Conservation (phyloP, 768 basidiomycete species). For the Pseudohyphozyma bogoriensis region DNA sequence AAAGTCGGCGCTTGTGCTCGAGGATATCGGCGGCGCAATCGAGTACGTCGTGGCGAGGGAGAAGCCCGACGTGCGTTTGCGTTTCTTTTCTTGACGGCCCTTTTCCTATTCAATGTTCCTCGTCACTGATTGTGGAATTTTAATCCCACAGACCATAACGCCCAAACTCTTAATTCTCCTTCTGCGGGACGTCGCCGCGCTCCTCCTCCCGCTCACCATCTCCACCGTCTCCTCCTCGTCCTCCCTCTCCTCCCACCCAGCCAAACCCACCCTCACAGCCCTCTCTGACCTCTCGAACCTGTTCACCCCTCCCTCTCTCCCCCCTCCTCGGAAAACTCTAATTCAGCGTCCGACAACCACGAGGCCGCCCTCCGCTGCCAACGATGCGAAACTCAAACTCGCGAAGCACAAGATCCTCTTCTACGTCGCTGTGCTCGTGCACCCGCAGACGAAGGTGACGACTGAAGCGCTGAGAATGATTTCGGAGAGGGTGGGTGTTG, state of each 20-base stretch:
- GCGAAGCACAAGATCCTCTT: conserved; percentile 16
- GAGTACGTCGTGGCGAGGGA: conserved; percentile 20
- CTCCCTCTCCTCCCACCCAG: not conserved
- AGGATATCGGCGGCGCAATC: conserved; percentile 3
- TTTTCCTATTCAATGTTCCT: not conserved
- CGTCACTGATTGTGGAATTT: not conserved
- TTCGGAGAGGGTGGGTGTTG: not conserved
- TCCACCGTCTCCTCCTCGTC: not conserved
- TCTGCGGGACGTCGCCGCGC: conserved; percentile 6
- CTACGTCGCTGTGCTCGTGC: conserved; percentile 4
- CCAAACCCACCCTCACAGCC: not conserved
- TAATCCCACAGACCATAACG: not conserved
- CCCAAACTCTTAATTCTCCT: not conserved
- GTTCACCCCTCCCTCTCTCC: not conserved
- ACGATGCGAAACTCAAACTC: not conserved
- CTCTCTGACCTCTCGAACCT: not conserved
- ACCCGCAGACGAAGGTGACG: not conserved
- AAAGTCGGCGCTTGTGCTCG: conserved; percentile 2
- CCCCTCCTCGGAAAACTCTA: not conserved
- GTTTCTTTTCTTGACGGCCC: not conserved
- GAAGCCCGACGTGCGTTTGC: not conserved
- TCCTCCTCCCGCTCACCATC: conserved; percentile 2
- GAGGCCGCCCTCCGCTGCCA: not conserved
- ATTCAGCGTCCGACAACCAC: not conserved
- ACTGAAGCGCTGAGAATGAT: not conserved